phyloP scores from a whole-genome alignment of 2,329 filamentous ascomycete genomes.

The Pseudodiploospora longispora region DNA sequence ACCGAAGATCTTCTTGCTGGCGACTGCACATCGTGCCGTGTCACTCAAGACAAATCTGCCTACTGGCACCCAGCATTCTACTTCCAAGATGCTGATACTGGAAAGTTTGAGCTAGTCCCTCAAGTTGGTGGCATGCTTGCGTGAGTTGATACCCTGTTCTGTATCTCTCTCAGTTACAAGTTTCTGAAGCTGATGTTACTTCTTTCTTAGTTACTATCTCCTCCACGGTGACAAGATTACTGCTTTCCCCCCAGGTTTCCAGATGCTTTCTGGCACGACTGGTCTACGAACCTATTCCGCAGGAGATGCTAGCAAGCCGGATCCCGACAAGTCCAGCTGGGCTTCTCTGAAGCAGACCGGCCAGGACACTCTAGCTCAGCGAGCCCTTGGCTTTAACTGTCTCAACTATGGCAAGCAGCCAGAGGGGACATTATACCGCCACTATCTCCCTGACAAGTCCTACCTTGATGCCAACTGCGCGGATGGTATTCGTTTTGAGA shows the following conservation, averaged over 20 bases:
- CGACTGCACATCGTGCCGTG: conserved; percentile 72
- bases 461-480: conserved; percentile 74
- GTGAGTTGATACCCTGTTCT: conserved; percentile 43
- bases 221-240: conserved; percentile 57
- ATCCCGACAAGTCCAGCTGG: conserved; percentile 65
- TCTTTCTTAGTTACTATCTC: conserved; percentile 66
- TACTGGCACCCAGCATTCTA: conserved; percentile 81
- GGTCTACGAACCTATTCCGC: conserved; percentile 61
- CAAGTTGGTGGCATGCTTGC: conserved; percentile 79
- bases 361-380: conserved; percentile 65
- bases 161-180: not conserved
- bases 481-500: conserved; percentile 74
- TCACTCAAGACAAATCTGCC: conserved; percentile 74
- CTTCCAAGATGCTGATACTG: conserved; percentile 59
- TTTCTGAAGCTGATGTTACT: not conserved
- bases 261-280: conserved; percentile 73
- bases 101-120: conserved; percentile 58
- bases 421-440: conserved; percentile 72
- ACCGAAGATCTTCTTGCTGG: conserved; percentile 50
- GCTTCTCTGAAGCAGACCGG: conserved; percentile 48
- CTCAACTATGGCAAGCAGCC: conserved; percentile 63
- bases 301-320: conserved; percentile 56
- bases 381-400: conserved; percentile 91
- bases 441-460: conserved; percentile 70
- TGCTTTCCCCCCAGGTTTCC: conserved; percentile 69